Evolutionary conservation across 2,329 filamentous ascomycete genomes (phyloP).

Genomic region (Calonectria pteridis): DNA sequence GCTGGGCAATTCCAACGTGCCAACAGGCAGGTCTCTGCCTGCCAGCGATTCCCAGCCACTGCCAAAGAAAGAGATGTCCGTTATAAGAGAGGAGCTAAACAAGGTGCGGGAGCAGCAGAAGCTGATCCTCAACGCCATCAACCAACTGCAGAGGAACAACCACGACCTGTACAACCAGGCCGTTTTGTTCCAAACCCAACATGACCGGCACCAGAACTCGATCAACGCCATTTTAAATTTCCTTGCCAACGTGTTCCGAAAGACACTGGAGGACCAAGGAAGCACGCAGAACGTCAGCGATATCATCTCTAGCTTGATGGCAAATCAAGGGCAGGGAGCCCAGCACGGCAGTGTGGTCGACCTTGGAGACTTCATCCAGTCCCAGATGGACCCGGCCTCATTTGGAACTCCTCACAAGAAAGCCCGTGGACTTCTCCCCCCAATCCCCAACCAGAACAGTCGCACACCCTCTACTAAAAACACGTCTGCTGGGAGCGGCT

Average conservation of each 20-base stretch:
- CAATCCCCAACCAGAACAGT: constrained; percentile 59
- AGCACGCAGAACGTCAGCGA: constrained; percentile 83
- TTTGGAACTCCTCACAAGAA: constrained; percentile 62
- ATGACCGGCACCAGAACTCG: constrained; percentile 97
- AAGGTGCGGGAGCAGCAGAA: constrained; percentile 88
- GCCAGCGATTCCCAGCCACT: constrained; percentile 62
- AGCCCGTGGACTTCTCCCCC: constrained; percentile 66
- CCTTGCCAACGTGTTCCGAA: constrained; percentile 94
- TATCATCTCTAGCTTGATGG: constrained; percentile 83
- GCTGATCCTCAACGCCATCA: constrained; percentile 86
- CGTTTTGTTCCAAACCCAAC: constrained; percentile 87
- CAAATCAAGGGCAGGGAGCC: constrained; percentile 61
- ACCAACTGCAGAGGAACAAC: constrained; percentile 85
- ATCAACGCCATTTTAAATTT: constrained; percentile 99
- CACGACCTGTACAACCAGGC: constrained; percentile 90
- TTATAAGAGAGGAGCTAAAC: constrained; percentile 83
- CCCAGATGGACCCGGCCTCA: constrained; percentile 55
- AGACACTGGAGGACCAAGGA: constrained; percentile 88
- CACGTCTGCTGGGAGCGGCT: constrained; percentile 27
- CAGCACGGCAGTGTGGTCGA: constrained; percentile 71
- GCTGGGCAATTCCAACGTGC: constrained; percentile 32
- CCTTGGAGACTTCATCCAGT: constrained; percentile 69
- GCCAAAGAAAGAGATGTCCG: constrained; percentile 79
- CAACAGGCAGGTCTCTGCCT: constrained; percentile 51
- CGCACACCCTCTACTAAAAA: constrained; percentile 44